Percentiles rank a stretch among this genome's conserved stretches.
Conservation (phyloP, 2,329 filamentous ascomycete species). For the Colletotrichum sp. region DNA sequence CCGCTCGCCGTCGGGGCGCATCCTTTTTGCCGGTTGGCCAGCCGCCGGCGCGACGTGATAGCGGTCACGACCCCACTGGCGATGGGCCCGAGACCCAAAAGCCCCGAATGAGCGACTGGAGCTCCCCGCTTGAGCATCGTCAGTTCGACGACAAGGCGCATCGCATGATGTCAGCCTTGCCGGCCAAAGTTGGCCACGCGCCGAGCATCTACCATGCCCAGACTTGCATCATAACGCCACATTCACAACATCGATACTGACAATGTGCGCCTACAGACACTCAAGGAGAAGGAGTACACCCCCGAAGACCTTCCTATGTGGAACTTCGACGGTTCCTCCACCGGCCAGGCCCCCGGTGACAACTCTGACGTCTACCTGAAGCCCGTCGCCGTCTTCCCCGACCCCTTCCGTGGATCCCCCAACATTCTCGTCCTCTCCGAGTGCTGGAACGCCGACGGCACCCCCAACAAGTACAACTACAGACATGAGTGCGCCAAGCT, state of each 20-base stretch:
- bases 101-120: background rate
- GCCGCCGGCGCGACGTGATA: conserved; percentile 5
- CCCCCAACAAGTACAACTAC: conserved; percentile 98
- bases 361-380: conserved; percentile 98
- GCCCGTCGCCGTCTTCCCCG: conserved; percentile 86
- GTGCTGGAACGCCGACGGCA: conserved; percentile 93
- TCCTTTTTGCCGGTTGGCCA: background rate
- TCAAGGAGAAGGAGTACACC: conserved; percentile 54
- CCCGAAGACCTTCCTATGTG: conserved; percentile 58
- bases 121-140: conserved; percentile 8
- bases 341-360: conserved; percentile 88
- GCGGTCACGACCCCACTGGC: background rate
- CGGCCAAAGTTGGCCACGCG: conserved; percentile 1
- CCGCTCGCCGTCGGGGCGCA: background rate
- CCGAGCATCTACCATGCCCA: background rate
- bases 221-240: background rate
- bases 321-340: conserved; percentile 80
- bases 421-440: conserved; percentile 95
- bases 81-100: background rate
- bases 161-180: conserved; percentile 11
- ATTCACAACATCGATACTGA: conserved; percentile 17
- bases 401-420: conserved; percentile 87
- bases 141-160: conserved; percentile 8
- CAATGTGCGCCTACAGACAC: conserved; percentile 45
- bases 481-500: conserved; percentile 89